Evolutionary conservation across 257 asterid species (phyloP).

Genomic region (Fraxinus quadrangulata): DNA sequence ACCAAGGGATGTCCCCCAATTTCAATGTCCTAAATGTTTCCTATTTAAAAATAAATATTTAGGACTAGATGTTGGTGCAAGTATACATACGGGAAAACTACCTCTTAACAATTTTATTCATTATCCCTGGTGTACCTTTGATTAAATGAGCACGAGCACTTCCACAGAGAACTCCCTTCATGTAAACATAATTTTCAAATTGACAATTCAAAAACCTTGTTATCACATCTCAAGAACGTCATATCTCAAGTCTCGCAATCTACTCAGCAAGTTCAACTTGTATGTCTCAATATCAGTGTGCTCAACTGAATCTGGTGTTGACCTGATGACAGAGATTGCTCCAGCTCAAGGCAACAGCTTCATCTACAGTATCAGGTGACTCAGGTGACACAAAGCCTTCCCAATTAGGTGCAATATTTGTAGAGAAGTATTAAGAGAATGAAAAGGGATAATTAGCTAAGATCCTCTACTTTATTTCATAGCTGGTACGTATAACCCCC

Average conservation of each 20-base stretch:
- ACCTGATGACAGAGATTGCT: conserved; percentile 50
- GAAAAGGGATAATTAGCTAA: neutral
- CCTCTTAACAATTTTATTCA: too few relatives aligned
- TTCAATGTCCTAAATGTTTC: too few relatives aligned
- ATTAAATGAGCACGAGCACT: too few relatives aligned
- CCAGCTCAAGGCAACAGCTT: conserved; percentile 71
- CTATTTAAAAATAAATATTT: too few relatives aligned
- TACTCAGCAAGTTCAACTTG: conserved; percentile 50
- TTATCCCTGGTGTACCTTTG: too few relatives aligned
- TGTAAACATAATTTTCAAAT: neutral
- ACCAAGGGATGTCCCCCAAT: too few relatives aligned
- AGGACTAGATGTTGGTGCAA: too few relatives aligned
- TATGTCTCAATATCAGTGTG: conserved; percentile 54
- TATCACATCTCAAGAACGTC: conserved; percentile 26
- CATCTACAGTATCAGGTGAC: conserved; percentile 43
- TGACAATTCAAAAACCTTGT: conserved; percentile 11
- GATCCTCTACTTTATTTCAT: neutral
- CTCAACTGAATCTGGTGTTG: conserved; percentile 52
- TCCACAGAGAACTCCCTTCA: too few relatives aligned
- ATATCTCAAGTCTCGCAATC: conserved; percentile 44
- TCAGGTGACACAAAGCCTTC: neutral
- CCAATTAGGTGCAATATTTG: neutral
- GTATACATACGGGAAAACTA: too few relatives aligned
- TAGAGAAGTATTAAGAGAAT: neutral
- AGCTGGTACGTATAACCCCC: neutral